Base-by-base conservation (phyloP, 1,284 basidiomycete species). In the Cronartium quercuum region DNA sequence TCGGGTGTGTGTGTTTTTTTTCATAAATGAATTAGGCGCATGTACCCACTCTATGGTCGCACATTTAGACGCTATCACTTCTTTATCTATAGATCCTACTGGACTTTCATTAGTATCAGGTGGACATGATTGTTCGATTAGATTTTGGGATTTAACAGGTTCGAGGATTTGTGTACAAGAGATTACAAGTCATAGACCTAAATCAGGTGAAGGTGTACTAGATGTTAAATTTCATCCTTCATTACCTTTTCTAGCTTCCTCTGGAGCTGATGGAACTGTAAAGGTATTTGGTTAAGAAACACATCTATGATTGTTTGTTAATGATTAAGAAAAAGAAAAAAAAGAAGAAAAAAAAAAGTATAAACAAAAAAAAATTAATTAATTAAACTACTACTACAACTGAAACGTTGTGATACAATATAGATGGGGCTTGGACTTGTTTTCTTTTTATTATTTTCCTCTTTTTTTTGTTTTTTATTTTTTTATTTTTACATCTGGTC, bases 121-220 rank as follows among this genome's bases (percentile, higher is more conserved):
- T 51, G 91, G 91, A 65, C 92, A 96, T 80, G 95, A 98, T 82
- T 94, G 94, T 81, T 94, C 92, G 21, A 85, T 94, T 60, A 89
- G 95, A 29, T 91, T 97, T 83, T 98, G 95, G 96, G 92, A 97
- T 82, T 84, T 97, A 71, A 86, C 91, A n/a, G 89, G 88, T 75
- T 81, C 80, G 47, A 80, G 83, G 71, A 82, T 82, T 3, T 96
- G 93, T 81, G 84, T 94, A 38, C 95, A 98, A 81, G 96, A 98
- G 82, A 87, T 93, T 77, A 89, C 90, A 21, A 88, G 86, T 66
- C 83, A 84, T 35, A 92, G 97, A 83, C 87, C 92, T 65, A 88
- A 90, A 83, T 93, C 93, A 82, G 90, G 88, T 44, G 94, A 98
- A 83, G 96, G 95, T 60, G 92, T 96, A 15, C 85, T 96, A 76